These are phyloP conservation scores for Cercis canadensis DNA, from an alignment of 306 rosid genomes.

Conservation along the genomic window DNA sequence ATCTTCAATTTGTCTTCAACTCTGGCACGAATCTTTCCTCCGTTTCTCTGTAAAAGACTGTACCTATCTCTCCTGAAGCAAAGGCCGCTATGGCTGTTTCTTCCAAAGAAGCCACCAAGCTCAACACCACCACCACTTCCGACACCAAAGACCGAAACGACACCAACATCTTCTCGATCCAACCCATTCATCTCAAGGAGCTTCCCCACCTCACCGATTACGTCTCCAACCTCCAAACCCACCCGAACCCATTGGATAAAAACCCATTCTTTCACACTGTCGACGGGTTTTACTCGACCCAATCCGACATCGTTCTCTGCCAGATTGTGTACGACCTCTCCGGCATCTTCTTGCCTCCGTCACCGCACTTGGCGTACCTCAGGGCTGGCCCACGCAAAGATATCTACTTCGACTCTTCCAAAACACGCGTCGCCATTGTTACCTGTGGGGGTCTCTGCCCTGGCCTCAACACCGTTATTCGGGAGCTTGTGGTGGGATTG, in stretches of 20 bases:
- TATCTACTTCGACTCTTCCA: slow-evolving; percentile 40
- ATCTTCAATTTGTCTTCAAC: too few relatives aligned
- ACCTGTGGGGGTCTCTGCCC: slow-evolving; percentile 79
- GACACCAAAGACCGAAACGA: not conserved
- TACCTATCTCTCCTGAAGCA: too few relatives aligned
- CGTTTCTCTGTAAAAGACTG: too few relatives aligned
- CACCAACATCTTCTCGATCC: not conserved
- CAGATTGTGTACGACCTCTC: slow-evolving; percentile 51
- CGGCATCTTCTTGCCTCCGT: slow-evolving; percentile 10
- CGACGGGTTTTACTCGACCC: slow-evolving; percentile 42
- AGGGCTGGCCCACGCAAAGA: slow-evolving; percentile 53
- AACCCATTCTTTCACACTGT: slow-evolving; percentile 24
- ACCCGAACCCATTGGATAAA: slow-evolving; percentile 17
- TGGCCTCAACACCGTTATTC: slow-evolving; percentile 78
- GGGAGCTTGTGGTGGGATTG: slow-evolving; percentile 74
- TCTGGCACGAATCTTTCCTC: not conserved
- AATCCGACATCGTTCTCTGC: slow-evolving; percentile 52
- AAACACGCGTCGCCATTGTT: slow-evolving; percentile 63
- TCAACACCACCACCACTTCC: not conserved
- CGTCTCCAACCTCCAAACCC: slow-evolving; percentile 8
- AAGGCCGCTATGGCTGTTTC: slow-evolving; percentile 25
- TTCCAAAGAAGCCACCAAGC: not conserved
- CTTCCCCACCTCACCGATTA: slow-evolving; percentile 17
- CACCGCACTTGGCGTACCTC: slow-evolving; percentile 21
- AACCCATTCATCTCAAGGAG: slow-evolving; percentile 38